phyloP scores from a whole-genome alignment of 2,329 filamentous ascomycete species.

The Alternaria ethzedia region DNA sequence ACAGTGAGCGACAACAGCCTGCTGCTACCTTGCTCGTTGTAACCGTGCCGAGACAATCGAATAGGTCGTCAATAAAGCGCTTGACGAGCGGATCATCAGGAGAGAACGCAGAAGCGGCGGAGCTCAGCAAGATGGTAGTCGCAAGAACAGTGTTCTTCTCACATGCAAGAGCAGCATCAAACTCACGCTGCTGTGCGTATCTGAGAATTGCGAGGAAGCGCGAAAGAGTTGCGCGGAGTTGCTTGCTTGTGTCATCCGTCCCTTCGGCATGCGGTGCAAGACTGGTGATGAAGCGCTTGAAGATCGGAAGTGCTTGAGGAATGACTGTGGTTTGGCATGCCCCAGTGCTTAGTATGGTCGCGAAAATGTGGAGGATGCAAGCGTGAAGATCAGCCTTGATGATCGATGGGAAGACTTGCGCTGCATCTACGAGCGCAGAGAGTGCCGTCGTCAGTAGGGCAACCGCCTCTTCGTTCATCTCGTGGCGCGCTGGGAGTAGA shows the following conservation, averaged over 20 bases:
- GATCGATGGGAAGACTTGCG: constrained; percentile 92
- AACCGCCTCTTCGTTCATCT: constrained; percentile 86
- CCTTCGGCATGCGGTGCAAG: constrained; percentile 60
- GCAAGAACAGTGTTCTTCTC: constrained; percentile 93
- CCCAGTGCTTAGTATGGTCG: constrained; percentile 86
- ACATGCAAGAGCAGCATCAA: constrained; percentile 78
- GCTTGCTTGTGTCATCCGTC: constrained; percentile 63
- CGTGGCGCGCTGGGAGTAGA: constrained; percentile 64
- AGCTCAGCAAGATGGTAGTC: constrained; percentile 86
- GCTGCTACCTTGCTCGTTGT: constrained; percentile 90
- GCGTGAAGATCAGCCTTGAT: constrained; percentile 97
- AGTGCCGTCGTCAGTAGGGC: constrained; percentile 79
- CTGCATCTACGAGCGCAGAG: constrained; percentile 89
- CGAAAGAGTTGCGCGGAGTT: constrained; percentile 81
- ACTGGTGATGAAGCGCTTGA: constrained; percentile 86
- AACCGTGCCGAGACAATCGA: constrained; percentile 81
- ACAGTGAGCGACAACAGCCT: constrained; percentile 84
- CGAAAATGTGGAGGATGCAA: constrained; percentile 96
- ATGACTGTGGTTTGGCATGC: constrained; percentile 87
- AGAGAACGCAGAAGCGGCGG: constrained; percentile 74
- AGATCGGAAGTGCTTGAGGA: constrained; percentile 85
- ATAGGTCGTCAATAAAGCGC: constrained; percentile 77
- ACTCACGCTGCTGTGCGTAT: constrained; percentile 76
- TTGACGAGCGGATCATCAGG: constrained; percentile 76
- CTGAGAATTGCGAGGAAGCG: constrained; percentile 83